phyloP scores from a whole-genome alignment of 2,329 filamentous ascomycete genomes.

The Didymellaceae sp. region DNA sequence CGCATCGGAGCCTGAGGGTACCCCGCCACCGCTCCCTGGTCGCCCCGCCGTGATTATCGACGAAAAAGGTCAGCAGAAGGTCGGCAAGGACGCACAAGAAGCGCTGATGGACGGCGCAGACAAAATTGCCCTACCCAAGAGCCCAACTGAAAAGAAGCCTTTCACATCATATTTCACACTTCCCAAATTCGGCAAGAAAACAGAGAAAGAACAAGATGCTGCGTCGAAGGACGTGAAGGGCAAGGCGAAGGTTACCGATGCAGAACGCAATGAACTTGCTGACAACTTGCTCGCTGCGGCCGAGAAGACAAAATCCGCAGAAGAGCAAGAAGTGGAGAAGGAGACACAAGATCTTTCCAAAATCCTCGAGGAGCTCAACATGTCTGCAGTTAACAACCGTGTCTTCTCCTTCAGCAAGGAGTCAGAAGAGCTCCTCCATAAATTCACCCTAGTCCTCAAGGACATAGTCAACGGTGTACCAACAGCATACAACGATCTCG shows the following conservation, averaged over 20 bases:
- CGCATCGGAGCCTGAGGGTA: constrained; percentile 47
- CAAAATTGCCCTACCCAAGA: constrained; percentile 58
- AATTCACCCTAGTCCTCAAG: constrained; percentile 89
- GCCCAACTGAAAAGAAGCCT: constrained; percentile 53
- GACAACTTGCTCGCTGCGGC: constrained; percentile 44
- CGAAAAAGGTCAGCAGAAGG: constrained; percentile 42
- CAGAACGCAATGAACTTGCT: constrained; percentile 45
- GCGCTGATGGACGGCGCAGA: constrained; percentile 55
- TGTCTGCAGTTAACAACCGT: constrained; percentile 82
- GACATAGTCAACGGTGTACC: constrained; percentile 92
- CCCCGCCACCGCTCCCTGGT: constrained; percentile 52
- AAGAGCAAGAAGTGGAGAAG: constrained; percentile 53
- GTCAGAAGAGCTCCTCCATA: constrained; percentile 78
- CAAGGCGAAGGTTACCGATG: constrained; percentile 43
- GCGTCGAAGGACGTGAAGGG: constrained; percentile 29
- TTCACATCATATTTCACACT: constrained; percentile 45
- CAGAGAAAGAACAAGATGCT: constrained; percentile 42
- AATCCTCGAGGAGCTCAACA: constrained; percentile 83
- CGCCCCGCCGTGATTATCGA: constrained; percentile 44
- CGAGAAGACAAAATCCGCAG: constrained; percentile 39
- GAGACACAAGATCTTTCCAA: constrained; percentile 76
- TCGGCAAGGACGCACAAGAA: constrained; percentile 54
- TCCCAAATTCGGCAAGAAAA: constrained; percentile 40
- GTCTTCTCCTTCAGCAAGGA: constrained; percentile 85
- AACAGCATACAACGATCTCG: constrained; percentile 91